Percentiles rank a stretch among this genome's conserved stretches.
Evolutionary conservation across 2,329 filamentous ascomycete genomes (phyloP).

Genomic region (Canariomyces notabilis): DNA sequence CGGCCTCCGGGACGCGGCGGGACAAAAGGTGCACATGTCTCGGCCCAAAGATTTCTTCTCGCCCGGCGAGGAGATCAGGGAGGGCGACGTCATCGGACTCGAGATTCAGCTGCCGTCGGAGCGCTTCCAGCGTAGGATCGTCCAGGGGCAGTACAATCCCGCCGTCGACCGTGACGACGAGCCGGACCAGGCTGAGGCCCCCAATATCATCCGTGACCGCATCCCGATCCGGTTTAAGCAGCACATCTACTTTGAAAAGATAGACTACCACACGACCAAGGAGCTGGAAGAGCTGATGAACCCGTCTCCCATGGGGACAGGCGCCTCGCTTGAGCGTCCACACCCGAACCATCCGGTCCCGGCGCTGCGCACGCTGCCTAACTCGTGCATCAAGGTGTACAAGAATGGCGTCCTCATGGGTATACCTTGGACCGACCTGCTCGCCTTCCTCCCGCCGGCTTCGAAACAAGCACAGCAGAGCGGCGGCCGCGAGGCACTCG

Average conservation of each 20-base stretch:
- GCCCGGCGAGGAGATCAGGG: conserved; percentile 69
- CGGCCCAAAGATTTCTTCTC: conserved; percentile 87
- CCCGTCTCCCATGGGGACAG: conserved; percentile 49
- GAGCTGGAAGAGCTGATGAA: conserved; percentile 83
- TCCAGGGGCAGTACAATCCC: conserved; percentile 82
- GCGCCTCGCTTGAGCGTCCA: conserved; percentile 48
- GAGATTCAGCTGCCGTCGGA: conserved; percentile 89
- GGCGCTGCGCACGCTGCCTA: conserved; percentile 78
- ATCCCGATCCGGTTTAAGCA: conserved; percentile 92
- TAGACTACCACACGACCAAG: conserved; percentile 82
- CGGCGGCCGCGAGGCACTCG: conserved; percentile 80
- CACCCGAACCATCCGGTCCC: conserved; percentile 68
- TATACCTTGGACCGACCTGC: conserved; percentile 78
- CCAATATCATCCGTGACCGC: conserved; percentile 89
- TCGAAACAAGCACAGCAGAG: conserved; percentile 64
- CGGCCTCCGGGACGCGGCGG: conserved; percentile 80
- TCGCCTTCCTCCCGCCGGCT: conserved; percentile 87
- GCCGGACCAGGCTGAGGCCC: conserved; percentile 47
- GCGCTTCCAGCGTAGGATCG: conserved; percentile 78
- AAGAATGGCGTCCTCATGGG: conserved; percentile 88
- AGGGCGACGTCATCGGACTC: conserved; percentile 90
- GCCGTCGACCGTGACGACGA: conserved; percentile 66
- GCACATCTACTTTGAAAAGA: conserved; percentile 89
- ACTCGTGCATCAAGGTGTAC: conserved; percentile 82
- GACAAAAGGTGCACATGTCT: conserved; percentile 90